phyloP scores from a whole-genome alignment of 768 basidiomycete genomes.

The Lactifluus hygrophoroides region DNA sequence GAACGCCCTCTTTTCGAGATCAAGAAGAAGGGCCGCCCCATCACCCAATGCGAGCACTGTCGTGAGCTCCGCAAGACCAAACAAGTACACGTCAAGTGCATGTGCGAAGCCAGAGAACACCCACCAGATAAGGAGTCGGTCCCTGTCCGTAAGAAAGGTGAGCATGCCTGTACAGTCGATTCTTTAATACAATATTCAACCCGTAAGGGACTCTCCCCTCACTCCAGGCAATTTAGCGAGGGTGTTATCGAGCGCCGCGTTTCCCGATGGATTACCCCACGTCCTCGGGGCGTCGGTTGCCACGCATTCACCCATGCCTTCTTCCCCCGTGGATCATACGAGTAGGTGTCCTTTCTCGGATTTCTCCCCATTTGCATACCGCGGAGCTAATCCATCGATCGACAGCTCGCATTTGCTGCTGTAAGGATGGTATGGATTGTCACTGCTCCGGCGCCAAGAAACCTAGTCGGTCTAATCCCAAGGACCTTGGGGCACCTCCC shows the following conservation, averaged over 20 bases:
- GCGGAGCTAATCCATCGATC: not conserved
- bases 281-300: constrained; percentile 59
- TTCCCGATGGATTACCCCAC: constrained; percentile 68
- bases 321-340: constrained; percentile 55
- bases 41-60: constrained; percentile 84
- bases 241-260: constrained; percentile 64
- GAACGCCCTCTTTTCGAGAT: constrained; percentile 89
- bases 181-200: constrained; percentile 23
- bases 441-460: constrained; percentile 14
- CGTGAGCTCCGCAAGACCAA: constrained; percentile 74
- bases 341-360: constrained; percentile 12
- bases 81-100: constrained; percentile 76
- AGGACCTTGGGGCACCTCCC: not conserved
- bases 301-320: constrained; percentile 37
- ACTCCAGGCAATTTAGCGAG: constrained; percentile 43
- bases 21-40: constrained; percentile 87
- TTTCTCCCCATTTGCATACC: not conserved
- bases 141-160: constrained; percentile 50
- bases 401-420: constrained; percentile 32
- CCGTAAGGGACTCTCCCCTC: constrained; percentile 24
- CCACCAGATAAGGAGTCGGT: constrained; percentile 8
- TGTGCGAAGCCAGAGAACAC: constrained; percentile 36
- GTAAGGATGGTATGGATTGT: constrained; percentile 6
- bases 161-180: constrained; percentile 27
- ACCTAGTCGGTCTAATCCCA: not conserved